A percentile compares a stretch with the other conserved stretches of the same genome.
Conservation (phyloP, 2,329 filamentous ascomycete genomes). For the Didymella keratinophila region DNA sequence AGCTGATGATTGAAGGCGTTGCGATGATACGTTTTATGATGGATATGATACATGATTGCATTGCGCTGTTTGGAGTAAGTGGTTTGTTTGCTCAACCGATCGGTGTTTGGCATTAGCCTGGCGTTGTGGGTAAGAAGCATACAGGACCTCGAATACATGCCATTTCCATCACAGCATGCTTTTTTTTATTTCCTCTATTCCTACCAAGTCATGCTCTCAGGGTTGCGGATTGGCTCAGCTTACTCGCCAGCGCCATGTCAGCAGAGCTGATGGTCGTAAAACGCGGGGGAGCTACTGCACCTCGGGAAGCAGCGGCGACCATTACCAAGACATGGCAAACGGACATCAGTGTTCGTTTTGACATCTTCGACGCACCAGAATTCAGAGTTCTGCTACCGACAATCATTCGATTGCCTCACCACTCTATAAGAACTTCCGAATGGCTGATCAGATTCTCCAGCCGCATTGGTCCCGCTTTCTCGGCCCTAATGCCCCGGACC, state of each 20-base stretch:
- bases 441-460: constrained; percentile 37
- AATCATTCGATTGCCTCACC: background rate
- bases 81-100: background rate
- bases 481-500: constrained; percentile 34
- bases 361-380: background rate
- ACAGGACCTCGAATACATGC: background rate
- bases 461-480: constrained; percentile 40
- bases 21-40: constrained; percentile 3
- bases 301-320: constrained; percentile 10
- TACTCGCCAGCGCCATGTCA: constrained; percentile 14
- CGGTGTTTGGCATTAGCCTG: constrained; percentile 8
- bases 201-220: background rate
- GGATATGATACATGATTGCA: constrained; percentile 4
- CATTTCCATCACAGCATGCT: background rate
- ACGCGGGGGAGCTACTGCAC: constrained; percentile 13
- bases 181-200: background rate
- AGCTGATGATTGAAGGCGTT: constrained; percentile 66
- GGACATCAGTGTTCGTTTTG: background rate
- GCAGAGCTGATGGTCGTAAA: constrained; percentile 1
- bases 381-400: background rate
- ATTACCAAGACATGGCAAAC: background rate
- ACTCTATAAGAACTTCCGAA: background rate
- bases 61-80: constrained; percentile 12
- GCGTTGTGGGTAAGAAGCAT: constrained; percentile 1
- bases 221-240: background rate